Conservation (phyloP, 1,284 basidiomycete species). For the Mycosarcoma maydis region DNA sequence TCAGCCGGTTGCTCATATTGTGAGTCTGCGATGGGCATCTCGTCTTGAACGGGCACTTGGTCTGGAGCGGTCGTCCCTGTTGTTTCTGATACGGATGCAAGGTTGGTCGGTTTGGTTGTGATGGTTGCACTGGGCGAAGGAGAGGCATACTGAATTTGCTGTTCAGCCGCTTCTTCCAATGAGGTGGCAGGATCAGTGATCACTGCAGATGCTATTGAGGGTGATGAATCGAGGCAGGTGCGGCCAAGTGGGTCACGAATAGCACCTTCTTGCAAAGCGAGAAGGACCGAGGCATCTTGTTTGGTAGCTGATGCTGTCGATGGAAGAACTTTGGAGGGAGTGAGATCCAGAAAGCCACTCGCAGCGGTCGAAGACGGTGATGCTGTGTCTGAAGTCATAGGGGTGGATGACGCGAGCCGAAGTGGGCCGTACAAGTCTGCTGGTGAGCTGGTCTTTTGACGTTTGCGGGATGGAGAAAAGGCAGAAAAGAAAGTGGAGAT, state of each 20-base stretch:
- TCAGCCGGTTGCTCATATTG: not conserved
- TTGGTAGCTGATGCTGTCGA: not conserved
- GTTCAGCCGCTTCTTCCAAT: slow-evolving; percentile 27
- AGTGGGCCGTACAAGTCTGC: not conserved
- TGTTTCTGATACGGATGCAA: not conserved
- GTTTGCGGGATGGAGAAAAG: slow-evolving; percentile 7
- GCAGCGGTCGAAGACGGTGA: not conserved
- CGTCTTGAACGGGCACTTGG: not conserved
- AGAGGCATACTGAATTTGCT: slow-evolving; percentile 11
- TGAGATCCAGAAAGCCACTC: slow-evolving; percentile 27
- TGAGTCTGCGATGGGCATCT: not conserved
- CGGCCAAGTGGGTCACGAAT: slow-evolving; percentile 36
- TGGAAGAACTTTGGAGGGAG: not conserved
- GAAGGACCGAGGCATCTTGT: slow-evolving; percentile 1
- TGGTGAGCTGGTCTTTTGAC: slow-evolving; percentile 1
- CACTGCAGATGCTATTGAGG: not conserved
- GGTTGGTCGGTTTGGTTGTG: not conserved
- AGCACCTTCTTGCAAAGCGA: slow-evolving; percentile 22
- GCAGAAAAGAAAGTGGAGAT: not conserved
- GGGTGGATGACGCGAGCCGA: not conserved
- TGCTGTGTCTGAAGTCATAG: not conserved
- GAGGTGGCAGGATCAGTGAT: slow-evolving; percentile 19
- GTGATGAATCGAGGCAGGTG: slow-evolving; percentile 1
- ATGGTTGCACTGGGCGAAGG: slow-evolving; percentile 4
- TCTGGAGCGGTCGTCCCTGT: not conserved